Evolutionary conservation across 441 rosid genomes (phyloP), one percentile per base, ranked within the genome.

Genomic region (Cnidoscolus chayamansa): DNA sequence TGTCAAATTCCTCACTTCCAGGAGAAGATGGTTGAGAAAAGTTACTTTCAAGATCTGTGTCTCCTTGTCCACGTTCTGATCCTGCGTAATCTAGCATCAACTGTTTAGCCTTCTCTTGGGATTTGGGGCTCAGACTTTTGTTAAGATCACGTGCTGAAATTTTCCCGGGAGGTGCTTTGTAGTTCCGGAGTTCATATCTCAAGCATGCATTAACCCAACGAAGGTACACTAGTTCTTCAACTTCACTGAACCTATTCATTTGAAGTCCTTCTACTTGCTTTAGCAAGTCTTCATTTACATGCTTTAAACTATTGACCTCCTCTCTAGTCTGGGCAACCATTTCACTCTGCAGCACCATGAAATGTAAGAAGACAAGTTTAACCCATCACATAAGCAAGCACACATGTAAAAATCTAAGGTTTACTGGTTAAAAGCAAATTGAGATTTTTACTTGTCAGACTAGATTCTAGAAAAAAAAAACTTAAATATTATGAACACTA

Each of bases 191-290:
- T 84, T 94, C 99, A 72, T 81, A 94, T 68, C 99, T 86, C 79
- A 94, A 82, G 88, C 99, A 94, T 1, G 99, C 99, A 76, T 94
- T 94, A 71, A 94, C 89, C 99, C 99, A 92, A 68, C 98, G 97
- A 72, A 94, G 98, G 81, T 94, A 94, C 70, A 94, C 99, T 67
- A 94, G 82, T 78, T 94, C 99, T 84, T 94, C 99, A 76, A 90
- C 98, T 86, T 94, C 99, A 76, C 98, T 86, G 71, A 94, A 94
- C 76, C 97, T 85, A 79, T 89, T 90, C 94, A 92, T 86, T 77
- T 94, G 99, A 78, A 94, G 97, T 55, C 98, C 98, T 89, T 94
- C 98, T 71, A 92, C 98, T 87, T 94, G 99, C 84, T 92, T 94
- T 79, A 80, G 62, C 77, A 94, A 81, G 79, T 94, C 98, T 67